phyloP scores from a whole-genome alignment of 805 yeast species.

The Saturnispora besseyi region DNA sequence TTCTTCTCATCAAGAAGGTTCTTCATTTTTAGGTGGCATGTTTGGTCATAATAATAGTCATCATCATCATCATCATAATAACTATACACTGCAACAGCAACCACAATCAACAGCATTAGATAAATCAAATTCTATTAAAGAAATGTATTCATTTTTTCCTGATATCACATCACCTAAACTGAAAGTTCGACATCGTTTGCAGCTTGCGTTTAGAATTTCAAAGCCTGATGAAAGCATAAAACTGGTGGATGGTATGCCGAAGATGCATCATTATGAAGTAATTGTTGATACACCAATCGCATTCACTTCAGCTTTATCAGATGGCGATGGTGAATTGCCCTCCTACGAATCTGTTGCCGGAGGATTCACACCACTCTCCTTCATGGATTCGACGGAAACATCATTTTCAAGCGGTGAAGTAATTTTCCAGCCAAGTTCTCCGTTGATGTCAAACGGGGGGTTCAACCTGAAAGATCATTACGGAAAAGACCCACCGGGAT shows the following conservation, averaged over 20 bases:
- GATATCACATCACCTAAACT: slow-evolving; percentile 58
- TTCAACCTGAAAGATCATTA: neutral
- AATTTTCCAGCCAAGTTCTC: slow-evolving; percentile 38
- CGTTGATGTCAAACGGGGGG: slow-evolving; percentile 23
- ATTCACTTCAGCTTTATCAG: slow-evolving; percentile 35
- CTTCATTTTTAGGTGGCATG: slow-evolving; percentile 6
- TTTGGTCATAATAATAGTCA: slow-evolving; percentile 4
- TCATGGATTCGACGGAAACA: slow-evolving; percentile 8
- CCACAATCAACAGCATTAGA: neutral
- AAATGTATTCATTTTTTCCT: slow-evolving; percentile 37
- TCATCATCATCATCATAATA: neutral
- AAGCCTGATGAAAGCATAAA: slow-evolving; percentile 42
- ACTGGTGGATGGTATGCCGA: slow-evolving; percentile 26
- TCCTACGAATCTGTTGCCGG: slow-evolving; percentile 30
- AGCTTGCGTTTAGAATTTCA: slow-evolving; percentile 60
- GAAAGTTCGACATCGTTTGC: slow-evolving; percentile 57
- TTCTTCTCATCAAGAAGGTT: neutral
- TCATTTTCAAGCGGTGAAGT: slow-evolving; percentile 29
- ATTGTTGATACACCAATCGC: slow-evolving; percentile 70
- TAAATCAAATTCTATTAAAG: slow-evolving; percentile 6
- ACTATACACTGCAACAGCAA: neutral
- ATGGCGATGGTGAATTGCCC: slow-evolving; percentile 31
- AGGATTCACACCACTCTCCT: slow-evolving; percentile 3
- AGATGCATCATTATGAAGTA: slow-evolving; percentile 69
- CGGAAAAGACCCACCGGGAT: slow-evolving; percentile 1